A percentile compares a stretch with the other conserved stretches of the same genome.
Conservation (phyloP, 2,329 filamentous ascomycete species). For the Ustulina deusta region DNA sequence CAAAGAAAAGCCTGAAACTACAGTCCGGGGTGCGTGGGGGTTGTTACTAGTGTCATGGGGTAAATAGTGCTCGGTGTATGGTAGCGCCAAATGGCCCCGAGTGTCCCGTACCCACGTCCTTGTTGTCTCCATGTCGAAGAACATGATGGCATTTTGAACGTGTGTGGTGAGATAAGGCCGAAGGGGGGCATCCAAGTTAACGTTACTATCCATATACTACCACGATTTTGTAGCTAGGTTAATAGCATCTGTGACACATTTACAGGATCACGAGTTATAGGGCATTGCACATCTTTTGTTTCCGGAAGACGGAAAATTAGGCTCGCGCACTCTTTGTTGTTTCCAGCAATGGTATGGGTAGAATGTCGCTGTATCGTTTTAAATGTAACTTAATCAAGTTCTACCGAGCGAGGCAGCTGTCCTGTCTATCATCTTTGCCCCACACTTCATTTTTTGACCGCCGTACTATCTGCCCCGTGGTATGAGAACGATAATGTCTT, state of each 20-base stretch:
- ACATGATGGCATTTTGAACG: constrained; percentile 1
- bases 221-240: background rate
- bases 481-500: background rate
- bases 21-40: constrained; percentile 5
- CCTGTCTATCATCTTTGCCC: background rate
- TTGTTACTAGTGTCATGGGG: constrained; percentile 2
- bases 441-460: constrained; percentile 1
- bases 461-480: background rate
- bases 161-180: constrained; percentile 22
- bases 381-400: background rate
- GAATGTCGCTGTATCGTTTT: background rate
- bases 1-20: background rate
- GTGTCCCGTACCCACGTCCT: background rate
- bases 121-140: background rate
- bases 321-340: background rate
- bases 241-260: background rate
- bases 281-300: background rate
- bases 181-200: background rate
- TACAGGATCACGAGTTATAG: background rate
- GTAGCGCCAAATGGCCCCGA: background rate
- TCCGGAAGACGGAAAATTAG: background rate
- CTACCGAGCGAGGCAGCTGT: background rate
- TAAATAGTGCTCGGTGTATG: background rate
- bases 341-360: constrained; percentile 8
- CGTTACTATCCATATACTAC: constrained; percentile 4